A percentile compares a stretch with the other conserved stretches of the same genome.
Conservation (phyloP, 2,329 filamentous ascomycete genomes). For the Pseudocercospora crystallina region DNA sequence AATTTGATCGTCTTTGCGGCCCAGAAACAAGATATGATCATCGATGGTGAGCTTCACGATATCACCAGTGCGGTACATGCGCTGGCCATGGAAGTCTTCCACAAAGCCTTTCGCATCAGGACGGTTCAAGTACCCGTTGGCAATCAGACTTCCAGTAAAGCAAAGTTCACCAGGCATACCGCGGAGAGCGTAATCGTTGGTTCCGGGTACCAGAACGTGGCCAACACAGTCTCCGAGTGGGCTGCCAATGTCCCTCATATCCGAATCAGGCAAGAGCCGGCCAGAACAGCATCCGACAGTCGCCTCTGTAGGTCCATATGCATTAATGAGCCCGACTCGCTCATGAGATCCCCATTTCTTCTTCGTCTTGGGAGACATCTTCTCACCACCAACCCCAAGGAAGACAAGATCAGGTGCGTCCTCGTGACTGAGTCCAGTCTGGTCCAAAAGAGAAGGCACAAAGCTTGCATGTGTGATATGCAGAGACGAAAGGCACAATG, state of each 20-base stretch:
- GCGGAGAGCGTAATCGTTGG: conserved; percentile 12
- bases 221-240: conserved; percentile 19
- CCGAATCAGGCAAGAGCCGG: conserved; percentile 11
- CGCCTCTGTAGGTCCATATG: conserved; percentile 23
- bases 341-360: conserved; percentile 19
- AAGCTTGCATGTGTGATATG: conserved; percentile 17
- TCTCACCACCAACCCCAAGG: conserved; percentile 22
- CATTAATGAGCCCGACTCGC: conserved; percentile 19
- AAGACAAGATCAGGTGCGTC: conserved; percentile 17
- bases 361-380: conserved; percentile 21
- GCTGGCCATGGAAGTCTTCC: conserved; percentile 11
- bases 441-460: conserved; percentile 17
- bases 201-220: conserved; percentile 17
- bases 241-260: conserved; percentile 13
- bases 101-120: conserved; percentile 19
- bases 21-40: conserved; percentile 51
- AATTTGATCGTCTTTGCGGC: conserved; percentile 72
- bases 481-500: conserved; percentile 6
- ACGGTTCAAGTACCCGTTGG: conserved; percentile 22
- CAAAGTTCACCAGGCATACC: conserved; percentile 21
- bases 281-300: conserved; percentile 15
- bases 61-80: conserved; percentile 26
- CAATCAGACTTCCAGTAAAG: conserved; percentile 21
- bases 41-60: conserved; percentile 37
- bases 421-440: conserved; percentile 14